Base-by-base conservation (phyloP, 1,284 basidiomycete genomes). In the Crocinoboletus sp. region DNA sequence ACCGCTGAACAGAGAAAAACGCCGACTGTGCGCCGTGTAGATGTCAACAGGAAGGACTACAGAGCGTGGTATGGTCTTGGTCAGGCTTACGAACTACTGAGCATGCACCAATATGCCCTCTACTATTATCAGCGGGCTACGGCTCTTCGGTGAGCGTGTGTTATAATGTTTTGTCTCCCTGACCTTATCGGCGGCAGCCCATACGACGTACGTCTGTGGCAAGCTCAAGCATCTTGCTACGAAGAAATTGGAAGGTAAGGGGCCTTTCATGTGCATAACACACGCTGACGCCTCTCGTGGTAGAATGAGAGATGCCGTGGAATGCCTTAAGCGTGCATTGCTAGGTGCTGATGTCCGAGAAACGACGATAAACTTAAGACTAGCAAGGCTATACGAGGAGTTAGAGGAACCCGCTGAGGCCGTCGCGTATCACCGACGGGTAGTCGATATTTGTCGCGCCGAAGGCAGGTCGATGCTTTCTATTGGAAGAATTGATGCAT, bases 61-160 rank as follows among this genome's bases (percentile, higher is more conserved):
- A 73, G 96, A 47, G 94, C 95, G 7, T 99, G 96, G 95, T 97
- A 96, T 67, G 96, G 96, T 17, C 82, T 99, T 38, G 96, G 94
- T 1, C 95, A 99, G 64, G 93, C 94, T 15, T 99, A 99, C 64
- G 95, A 98, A 63, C 76, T 99, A 28, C 74, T 98, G 50, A 94
- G 89, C 59, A 97, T 98, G 86, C 92, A 93, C 53, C 85, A 92
- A 61, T 98, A 97, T 69, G 90, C 95, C 2, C 73, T 99, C 38
- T 84, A 96, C 66, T 99, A 99, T 69, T 98, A 95, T 63, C 94
- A 98, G 60, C 85, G 92, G 59, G 94, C 96, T 2, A 94, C 94
- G 15, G 88, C 93, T 19, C 74, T 98, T 49, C 76, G 89, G 89
- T 93, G 55, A 48, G 77, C 45, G 32, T 31, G 30, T 30, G 19